A percentile compares a stretch with the other conserved stretches of the same genome.
Conservation (phyloP, 768 basidiomycete genomes). For the Lactarius hatsudake region DNA sequence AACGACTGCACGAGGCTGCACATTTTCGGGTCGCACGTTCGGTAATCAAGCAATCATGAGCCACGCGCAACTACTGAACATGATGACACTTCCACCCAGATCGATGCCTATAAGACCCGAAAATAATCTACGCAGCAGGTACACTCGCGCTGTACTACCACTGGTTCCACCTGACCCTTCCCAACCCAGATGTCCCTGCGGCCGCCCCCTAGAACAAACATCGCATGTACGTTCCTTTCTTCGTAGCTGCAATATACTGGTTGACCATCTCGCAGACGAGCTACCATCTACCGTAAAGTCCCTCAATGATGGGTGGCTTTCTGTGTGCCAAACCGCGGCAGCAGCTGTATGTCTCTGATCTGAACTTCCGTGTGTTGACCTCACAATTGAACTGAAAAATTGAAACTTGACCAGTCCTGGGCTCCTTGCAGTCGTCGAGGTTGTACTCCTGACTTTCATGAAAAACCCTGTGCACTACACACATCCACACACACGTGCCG, state of each 20-base stretch:
- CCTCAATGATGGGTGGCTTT: constrained; percentile 16
- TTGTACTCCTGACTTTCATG: constrained; percentile 12
- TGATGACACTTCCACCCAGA: neutral
- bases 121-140: neutral
- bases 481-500: constrained; percentile 3
- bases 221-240: constrained; percentile 1
- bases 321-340: constrained; percentile 3
- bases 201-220: constrained; percentile 4
- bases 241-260: neutral
- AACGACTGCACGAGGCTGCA: neutral
- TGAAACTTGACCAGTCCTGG: constrained; percentile 4
- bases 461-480: constrained; percentile 7
- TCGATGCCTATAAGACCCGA: constrained; percentile 7
- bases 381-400: neutral
- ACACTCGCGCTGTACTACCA: neutral
- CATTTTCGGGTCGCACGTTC: neutral
- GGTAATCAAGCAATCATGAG: neutral
- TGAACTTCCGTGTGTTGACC: neutral
- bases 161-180: neutral
- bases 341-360: constrained; percentile 2
- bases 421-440: constrained; percentile 17
- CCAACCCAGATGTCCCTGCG: constrained; percentile 6
- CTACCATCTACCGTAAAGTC: constrained; percentile 10
- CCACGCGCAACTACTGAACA: neutral
- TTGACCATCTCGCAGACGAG: constrained; percentile 2